phyloP scores from a whole-genome alignment of 2,329 filamentous ascomycete genomes.

The Thermomyces lanuginosus region DNA sequence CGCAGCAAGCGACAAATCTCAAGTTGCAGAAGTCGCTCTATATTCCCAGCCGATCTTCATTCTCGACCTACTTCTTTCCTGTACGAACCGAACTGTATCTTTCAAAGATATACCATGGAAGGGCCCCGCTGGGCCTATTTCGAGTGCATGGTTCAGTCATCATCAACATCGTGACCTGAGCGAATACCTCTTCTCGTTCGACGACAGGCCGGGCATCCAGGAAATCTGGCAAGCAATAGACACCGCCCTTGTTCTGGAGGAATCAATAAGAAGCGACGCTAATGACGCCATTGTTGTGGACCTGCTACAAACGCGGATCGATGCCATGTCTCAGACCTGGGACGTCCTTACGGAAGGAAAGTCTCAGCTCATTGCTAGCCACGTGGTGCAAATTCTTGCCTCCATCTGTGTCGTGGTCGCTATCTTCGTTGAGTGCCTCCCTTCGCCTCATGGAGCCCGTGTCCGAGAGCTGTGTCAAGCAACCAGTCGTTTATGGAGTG shows the following conservation, averaged over 20 bases:
- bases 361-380: conserved; percentile 31
- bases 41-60: conserved; percentile 52
- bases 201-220: conserved; percentile 8
- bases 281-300: conserved; percentile 28
- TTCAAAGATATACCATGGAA: conserved; percentile 9
- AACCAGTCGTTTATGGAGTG: conserved; percentile 17
- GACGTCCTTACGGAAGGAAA: conserved; percentile 25
- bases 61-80: conserved; percentile 50
- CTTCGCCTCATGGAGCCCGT: conserved; percentile 16
- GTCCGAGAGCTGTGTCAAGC: conserved; percentile 14
- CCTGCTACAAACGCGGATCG: conserved; percentile 30
- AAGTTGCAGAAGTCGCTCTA: conserved; percentile 46
- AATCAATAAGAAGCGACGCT: conserved; percentile 15
- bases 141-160: conserved; percentile 26
- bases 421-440: conserved; percentile 22
- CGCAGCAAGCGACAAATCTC: conserved; percentile 43
- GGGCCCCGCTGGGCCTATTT: conserved; percentile 16
- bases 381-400: conserved; percentile 34
- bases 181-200: conserved; percentile 33
- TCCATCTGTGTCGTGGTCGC: conserved; percentile 32
- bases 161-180: conserved; percentile 26
- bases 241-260: conserved; percentile 9
- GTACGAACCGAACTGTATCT: conserved; percentile 40
- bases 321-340: conserved; percentile 31
- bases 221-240: conserved; percentile 14